Evolutionary conservation across 345 rosid species (phyloP), one percentile per base, ranked within the genome.

Genomic region (Theobroma cacao): DNA sequence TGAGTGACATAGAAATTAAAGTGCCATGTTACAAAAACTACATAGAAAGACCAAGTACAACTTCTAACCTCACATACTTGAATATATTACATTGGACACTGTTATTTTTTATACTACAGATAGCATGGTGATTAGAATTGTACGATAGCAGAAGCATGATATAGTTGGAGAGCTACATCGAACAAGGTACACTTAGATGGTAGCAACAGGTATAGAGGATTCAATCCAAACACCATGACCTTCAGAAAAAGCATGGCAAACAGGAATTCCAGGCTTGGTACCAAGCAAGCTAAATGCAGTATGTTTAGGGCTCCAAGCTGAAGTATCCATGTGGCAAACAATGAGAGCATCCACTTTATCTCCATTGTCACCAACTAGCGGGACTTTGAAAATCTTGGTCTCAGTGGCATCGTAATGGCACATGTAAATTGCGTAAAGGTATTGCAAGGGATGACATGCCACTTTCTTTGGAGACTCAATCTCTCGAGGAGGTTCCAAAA

Each of bases 271-370:
- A 0, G 89, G 90, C 56, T 81, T 30, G 13, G 72, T 58, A 24
- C 82, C 77, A 26, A 85, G 82, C 33, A 84, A 75, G 10, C 55
- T 75, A 75, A 89, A 84, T 15, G 89, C 76, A 5, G 52, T 74
- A 45, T 85, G 88, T 13, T 82, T 31, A 33, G 7, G 79, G 62
- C 64, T 68, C 90, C 92, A 87, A 30, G 78, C 77, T 22, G 90
- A 84, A 1, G 90, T 84, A 43, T 89, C 88, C 85, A 84, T 56
- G 77, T 89, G 92, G n/a, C 89, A 87, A 40, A 85, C 81, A 11
- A 84, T 81, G 31, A 81, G 41, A 41, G 90, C 89, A 9, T 79
- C 78, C 11, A 85, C 82, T 43, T n/a, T 64, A 7, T 85, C 86
- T 48, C 89, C 88, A 30, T 76, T 79, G 5, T 71, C 75, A 9